phyloP scores from a whole-genome alignment of 139 green algal species.

The Nannochloris sp. region DNA sequence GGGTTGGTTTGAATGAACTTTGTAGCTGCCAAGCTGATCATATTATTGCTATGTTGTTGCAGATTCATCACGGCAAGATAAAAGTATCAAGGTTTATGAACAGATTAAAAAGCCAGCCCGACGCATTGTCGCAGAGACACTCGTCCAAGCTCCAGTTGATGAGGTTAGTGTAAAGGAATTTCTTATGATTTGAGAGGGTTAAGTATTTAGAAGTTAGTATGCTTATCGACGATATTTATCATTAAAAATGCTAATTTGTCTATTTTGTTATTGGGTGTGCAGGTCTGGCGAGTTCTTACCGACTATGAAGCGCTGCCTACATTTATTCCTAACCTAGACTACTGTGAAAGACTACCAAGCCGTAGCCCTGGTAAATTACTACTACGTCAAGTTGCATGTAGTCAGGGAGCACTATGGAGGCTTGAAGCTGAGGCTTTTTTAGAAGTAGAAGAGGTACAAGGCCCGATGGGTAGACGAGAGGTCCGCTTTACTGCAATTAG shows the following conservation, averaged over 20 bases:
- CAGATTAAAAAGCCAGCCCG: neutral
- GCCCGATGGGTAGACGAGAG: slow-evolving; percentile 18
- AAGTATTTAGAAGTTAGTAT: too few relatives aligned
- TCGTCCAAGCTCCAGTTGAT: slow-evolving; percentile 29
- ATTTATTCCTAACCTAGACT: slow-evolving; percentile 52
- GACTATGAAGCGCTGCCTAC: slow-evolving; percentile 39
- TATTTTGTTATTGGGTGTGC: neutral
- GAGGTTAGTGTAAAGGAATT: slow-evolving; percentile 16
- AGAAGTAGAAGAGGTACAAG: slow-evolving; percentile 31
- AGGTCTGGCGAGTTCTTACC: slow-evolving; percentile 57
- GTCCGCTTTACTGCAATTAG: slow-evolving; percentile 33
- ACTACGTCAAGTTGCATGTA: slow-evolving; percentile 35
- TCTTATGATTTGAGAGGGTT: too few relatives aligned
- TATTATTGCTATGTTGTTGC: neutral
- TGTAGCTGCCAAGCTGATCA: neutral
- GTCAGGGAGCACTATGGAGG: slow-evolving; percentile 38
- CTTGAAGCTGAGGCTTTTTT: slow-evolving; percentile 43
- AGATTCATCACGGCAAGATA: neutral
- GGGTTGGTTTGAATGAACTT: too few relatives aligned
- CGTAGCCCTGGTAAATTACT: slow-evolving; percentile 1
- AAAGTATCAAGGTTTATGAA: neutral
- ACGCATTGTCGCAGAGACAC: slow-evolving; percentile 34
- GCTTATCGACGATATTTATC: too few relatives aligned
- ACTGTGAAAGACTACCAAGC: slow-evolving; percentile 30
- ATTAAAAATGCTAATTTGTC: too few relatives aligned